Percentiles rank a stretch among this genome's conserved stretches.
Conservation (phyloP, 495 filamentous ascomycete genomes). For the Pseudoneurospora amorphoporcata region DNA sequence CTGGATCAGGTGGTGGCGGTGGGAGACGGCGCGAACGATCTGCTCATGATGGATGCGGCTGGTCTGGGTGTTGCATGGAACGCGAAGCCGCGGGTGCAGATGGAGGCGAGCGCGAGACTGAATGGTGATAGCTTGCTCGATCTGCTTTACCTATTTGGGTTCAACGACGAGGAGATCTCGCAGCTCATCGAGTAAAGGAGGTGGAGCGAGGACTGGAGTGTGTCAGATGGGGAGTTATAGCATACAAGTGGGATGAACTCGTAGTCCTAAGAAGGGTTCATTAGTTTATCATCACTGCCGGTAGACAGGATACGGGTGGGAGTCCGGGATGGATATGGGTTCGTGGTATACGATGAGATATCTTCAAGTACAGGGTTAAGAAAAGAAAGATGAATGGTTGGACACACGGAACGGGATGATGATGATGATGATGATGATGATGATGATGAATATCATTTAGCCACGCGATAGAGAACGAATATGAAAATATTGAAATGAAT, state of each 20-base stretch:
- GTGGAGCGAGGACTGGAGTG: neutral
- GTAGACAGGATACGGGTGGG: neutral
- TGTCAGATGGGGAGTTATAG: neutral
- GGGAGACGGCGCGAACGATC: conserved; percentile 91
- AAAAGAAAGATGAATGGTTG: neutral
- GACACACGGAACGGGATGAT: neutral
- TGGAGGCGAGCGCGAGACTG: conserved; percentile 68
- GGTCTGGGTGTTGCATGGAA: conserved; percentile 89
- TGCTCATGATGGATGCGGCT: conserved; percentile 82
- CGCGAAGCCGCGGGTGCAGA: conserved; percentile 86
- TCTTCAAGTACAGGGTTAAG: neutral
- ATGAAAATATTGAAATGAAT: too few species aligned
- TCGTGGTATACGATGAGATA: neutral
- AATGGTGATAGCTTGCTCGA: conserved; percentile 74
- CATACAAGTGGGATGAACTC: neutral
- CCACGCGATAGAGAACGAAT: too few species aligned
- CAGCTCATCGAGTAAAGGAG: conserved; percentile 29
- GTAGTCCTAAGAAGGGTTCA: neutral
- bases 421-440: neutral
- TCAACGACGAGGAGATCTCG: conserved; percentile 54
- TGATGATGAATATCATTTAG: too few species aligned
- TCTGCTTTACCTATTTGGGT: conserved; percentile 74
- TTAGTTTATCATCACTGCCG: neutral
- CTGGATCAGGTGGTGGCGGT: conserved; percentile 74
- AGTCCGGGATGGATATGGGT: neutral